These are phyloP conservation scores for Chrysopogon serrulatus DNA, from an alignment of 176 grass and related monocot genomes.

Conservation along the genomic window DNA sequence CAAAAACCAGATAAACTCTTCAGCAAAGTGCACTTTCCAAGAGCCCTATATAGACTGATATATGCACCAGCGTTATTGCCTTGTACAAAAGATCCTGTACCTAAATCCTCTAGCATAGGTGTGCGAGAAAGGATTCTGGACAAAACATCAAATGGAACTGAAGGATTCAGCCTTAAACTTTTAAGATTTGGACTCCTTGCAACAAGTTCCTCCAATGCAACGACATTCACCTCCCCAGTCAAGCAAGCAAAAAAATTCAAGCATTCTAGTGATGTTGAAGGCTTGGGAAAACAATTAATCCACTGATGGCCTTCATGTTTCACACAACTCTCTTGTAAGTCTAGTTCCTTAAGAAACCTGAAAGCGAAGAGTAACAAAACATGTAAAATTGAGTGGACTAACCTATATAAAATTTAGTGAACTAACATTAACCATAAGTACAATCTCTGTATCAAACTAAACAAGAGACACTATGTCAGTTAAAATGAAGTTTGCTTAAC, in stretches of 20 bases:
- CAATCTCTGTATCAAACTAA: slow-evolving; percentile 3
- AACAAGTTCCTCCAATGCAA: slow-evolving; percentile 56
- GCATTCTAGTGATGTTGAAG: slow-evolving; percentile 59
- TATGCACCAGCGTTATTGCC: slow-evolving; percentile 30
- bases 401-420: neutral
- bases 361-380: neutral
- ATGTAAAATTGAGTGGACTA: no score
- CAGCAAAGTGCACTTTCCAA: slow-evolving; percentile 41
- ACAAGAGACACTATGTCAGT: neutral
- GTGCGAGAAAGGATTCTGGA: slow-evolving; percentile 45
- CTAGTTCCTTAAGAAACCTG: slow-evolving; percentile 68
- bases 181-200: slow-evolving; percentile 61
- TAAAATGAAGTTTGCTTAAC: neutral
- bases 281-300: slow-evolving; percentile 61
- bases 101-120: slow-evolving; percentile 63
- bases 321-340: slow-evolving; percentile 71
- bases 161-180: slow-evolving; percentile 58
- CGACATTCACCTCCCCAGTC: slow-evolving; percentile 52
- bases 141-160: slow-evolving; percentile 53
- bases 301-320: slow-evolving; percentile 42
- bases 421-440: slow-evolving; percentile 8
- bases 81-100: slow-evolving; percentile 51
- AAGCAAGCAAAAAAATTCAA: slow-evolving; percentile 86
- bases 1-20: slow-evolving; percentile 72
- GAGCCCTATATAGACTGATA: slow-evolving; percentile 23